Base-by-base conservation (phyloP, 441 rosid genomes). In the Breynia disticha region DNA sequence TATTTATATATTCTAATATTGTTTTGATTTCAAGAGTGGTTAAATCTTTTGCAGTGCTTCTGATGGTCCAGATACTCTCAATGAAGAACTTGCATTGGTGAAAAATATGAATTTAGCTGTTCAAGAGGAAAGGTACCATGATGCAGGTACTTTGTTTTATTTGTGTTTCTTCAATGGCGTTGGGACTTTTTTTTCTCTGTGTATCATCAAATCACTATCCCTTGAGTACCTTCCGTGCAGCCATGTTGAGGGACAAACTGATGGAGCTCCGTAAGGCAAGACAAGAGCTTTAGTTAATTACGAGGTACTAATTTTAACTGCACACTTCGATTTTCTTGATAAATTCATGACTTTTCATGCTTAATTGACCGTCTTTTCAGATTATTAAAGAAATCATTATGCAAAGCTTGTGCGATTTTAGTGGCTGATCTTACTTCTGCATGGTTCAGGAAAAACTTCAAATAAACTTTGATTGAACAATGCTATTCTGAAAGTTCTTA, bases 121-220 rank as follows among this genome's bases (percentile, higher is more conserved):
- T 50, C 54, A 79, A 70, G 95, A 86, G 75, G 96, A 91, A 70
- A 78, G 96, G 66, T 91, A 83, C 73, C 57, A n/a, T 19, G 98
- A 87, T 78, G 98, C 98, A 69, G 96, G 98, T 87, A 78, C 54
- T 21, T 54, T 11, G 2, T 50, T 19, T 50, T 50, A 14, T 32
- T 5, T 7, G 11, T 13, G 3, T 50, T 22, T n/a, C n/a, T 50
- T 22, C 16, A 8, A 11, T 24, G 7, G 18, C n/a, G 15, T 18
- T 8, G 7, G 11, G 17, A 21, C 16, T 16, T 11, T 15, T n/a
- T 17, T 19, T 47, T 47, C 6, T 47, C n/a, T n/a, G n/a, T 16
- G 4, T 11, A 11, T 41, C n/a, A 41, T 9, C 2, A 41, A 41
- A 11, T 41, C n/a, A 11, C 44, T 9, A 3, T 41, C 44, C 4